phyloP scores from a whole-genome alignment of 305 asterid genomes.

The Stenogyne calaminthoides region DNA sequence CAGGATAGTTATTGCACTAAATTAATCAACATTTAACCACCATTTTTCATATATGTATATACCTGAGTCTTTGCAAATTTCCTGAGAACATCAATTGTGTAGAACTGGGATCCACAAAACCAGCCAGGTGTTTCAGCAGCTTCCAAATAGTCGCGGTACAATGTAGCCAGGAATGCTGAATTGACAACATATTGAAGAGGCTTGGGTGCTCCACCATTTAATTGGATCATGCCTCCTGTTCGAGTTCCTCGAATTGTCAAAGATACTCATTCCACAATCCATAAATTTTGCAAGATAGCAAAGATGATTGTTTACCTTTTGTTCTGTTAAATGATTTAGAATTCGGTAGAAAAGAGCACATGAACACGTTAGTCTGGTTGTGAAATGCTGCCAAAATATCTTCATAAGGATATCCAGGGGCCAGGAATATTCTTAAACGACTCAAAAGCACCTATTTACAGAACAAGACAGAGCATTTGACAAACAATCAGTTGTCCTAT shows the following conservation, averaged over 20 bases:
- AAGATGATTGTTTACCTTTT: background rate
- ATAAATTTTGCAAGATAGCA: background rate
- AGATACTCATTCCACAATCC: background rate
- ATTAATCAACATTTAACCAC: background rate
- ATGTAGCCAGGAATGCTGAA: slow-evolving; percentile 5
- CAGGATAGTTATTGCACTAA: background rate
- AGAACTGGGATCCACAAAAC: background rate
- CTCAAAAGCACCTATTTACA: background rate
- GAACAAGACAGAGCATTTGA: background rate
- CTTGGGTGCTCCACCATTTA: background rate
- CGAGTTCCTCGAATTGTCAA: background rate
- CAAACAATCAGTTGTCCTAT: background rate
- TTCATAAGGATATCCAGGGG: slow-evolving; percentile 9
- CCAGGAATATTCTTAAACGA: background rate
- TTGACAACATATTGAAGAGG: background rate
- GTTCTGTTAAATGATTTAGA: background rate
- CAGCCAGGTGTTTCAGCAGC: slow-evolving; percentile 6
- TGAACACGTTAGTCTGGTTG: background rate
- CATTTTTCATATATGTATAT: too few species aligned
- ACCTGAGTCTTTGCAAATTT: slow-evolving; percentile 7
- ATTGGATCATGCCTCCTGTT: slow-evolving; percentile 8
- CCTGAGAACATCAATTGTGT: background rate
- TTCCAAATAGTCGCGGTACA: background rate
- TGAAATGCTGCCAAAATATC: background rate
- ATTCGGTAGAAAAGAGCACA: slow-evolving; percentile 4